phyloP scores from a whole-genome alignment of 2,329 filamentous ascomycete species.

The Sclerotinia sclerotiorum region DNA sequence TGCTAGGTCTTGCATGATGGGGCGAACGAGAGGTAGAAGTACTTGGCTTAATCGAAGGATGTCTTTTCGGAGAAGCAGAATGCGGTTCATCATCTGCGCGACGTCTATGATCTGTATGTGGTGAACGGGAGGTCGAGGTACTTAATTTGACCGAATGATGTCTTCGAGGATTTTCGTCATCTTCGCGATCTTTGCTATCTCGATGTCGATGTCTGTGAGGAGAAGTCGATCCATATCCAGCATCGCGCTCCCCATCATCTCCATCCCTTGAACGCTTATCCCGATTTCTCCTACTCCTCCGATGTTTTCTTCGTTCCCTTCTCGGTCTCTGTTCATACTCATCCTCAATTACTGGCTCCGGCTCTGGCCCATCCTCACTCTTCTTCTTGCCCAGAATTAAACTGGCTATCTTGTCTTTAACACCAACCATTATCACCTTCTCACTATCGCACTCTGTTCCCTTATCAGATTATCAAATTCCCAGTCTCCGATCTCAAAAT shows the following conservation, averaged over 20 bases:
- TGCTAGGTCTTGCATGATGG: constrained; percentile 18
- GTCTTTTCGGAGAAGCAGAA: constrained; percentile 12
- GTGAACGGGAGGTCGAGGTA: constrained; percentile 9
- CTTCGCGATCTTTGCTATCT: constrained; percentile 5
- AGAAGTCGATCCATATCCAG: not conserved
- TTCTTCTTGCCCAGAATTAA: constrained; percentile 17
- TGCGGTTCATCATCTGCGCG: constrained; percentile 13
- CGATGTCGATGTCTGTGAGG: not conserved
- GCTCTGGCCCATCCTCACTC: not conserved
- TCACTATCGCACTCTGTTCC: not conserved
- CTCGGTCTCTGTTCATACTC: constrained; percentile 14
- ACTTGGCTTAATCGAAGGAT: not conserved
- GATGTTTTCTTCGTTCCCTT: constrained; percentile 16
- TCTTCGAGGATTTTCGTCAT: constrained; percentile 14
- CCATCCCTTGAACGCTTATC: constrained; percentile 1
- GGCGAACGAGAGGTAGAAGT: constrained; percentile 13
- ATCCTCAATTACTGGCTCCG: not conserved
- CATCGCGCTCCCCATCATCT: not conserved
- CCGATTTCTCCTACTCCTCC: constrained; percentile 12
- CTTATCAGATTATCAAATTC: not conserved
- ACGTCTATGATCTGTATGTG: constrained; percentile 12
- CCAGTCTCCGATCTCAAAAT: not conserved
- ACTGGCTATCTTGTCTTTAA: constrained; percentile 9
- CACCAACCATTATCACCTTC: constrained; percentile 7
- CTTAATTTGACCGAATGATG: constrained; percentile 15